Evolutionary conservation across 495 filamentous ascomycete genomes (phyloP), one percentile per base, ranked within the genome.

Genomic region (Xylona heveae): DNA sequence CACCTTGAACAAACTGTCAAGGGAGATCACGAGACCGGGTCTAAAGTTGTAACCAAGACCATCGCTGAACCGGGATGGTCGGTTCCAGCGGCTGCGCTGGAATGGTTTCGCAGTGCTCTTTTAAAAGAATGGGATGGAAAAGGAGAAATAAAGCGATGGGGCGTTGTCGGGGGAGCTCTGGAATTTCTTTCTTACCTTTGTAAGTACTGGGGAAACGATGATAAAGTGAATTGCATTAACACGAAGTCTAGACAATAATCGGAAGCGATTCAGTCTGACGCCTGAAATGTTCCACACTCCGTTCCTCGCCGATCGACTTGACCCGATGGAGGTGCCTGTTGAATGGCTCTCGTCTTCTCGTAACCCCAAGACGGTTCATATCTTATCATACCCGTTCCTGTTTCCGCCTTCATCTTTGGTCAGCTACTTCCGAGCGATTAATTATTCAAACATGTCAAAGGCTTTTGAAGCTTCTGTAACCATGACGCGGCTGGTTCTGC

Each of bases 341-440:
- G 61, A 74, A 19, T 92, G 79, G 78, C 51, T 78, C n/a, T 57
- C 58, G 8, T 61, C 57, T 24, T 45, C 42, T 17, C 46, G 53
- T 1, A 70, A 66, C 24, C 70, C 62, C 35, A 70, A 71, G 37
- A 68, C 57, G 2, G 50, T 77, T 22, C 84, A 94, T 47, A 54
- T 93, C 1, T 55, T 94, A 2, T 73, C 80, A 24, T 78, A 77
- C 38, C 66, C 80, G 1, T 92, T 79, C 48, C 56, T 94, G 0
- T 92, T 93, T 31, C 69, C 62, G 18, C 67, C 72, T 0, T 59
- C 72, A 0, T 65, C 66, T 8, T 52, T 88, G 5, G 74, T 91
- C 23, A 74, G 70, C 0, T 91, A 82, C 44, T 92, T 93, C 43
- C 75, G 84, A 3, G 66, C 81, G n/a, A 68, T 92, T 36, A 93